Base-by-base conservation (phyloP, 1,284 basidiomycete genomes). In the Nidula niveotomentosa region DNA sequence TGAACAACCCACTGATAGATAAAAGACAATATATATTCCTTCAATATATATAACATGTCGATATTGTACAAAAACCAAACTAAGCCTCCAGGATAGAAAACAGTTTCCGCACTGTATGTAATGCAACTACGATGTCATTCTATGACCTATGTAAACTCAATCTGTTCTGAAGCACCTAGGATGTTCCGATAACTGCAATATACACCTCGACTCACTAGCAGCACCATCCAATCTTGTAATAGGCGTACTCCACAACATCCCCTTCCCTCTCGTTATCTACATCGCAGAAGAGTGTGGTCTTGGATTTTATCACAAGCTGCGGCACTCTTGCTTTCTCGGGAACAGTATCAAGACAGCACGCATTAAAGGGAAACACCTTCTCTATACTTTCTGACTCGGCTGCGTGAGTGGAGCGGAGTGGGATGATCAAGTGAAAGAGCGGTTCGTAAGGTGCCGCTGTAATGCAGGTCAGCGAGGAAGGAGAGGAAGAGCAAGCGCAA, bases 381-480 rank as follows among this genome's bases (percentile, higher is more conserved):
- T 88, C 85, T 36, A 93, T 67, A 0, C 79, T 79, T 33, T 65
- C 71, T 0, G 81, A 84, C 69, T 93, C 91, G 6, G 65, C 65
- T 0, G 70, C 61, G 60, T 91, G 89, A 0, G 87, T 90, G 0
- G 74, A 67, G 0, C 91, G 86, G 0, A 90, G 76, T 0, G 92
- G 90, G 34, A 93, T 81, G 43, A 93, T 77, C 10, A 93, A 79
- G 60, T 92, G 89, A 66, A 94, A 93, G 5, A 62, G 54, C 0
- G 72, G 63, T 23, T 60, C 60, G 0, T 54, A 49, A 33, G 43
- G 51, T 6, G 53, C 17, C 10, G 44, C 59, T 3, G 46, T 33
- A 18, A 56, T 36, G 2, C 36, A 39, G 6, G 48, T 43, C 0
- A 84, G 80, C 53, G 66, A 72, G n/a, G 23, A 23, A 23, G 23